These are phyloP conservation scores for Parascedosporium putredinis DNA, from an alignment of 2,329 filamentous ascomycete genomes.

Conservation along the genomic window DNA sequence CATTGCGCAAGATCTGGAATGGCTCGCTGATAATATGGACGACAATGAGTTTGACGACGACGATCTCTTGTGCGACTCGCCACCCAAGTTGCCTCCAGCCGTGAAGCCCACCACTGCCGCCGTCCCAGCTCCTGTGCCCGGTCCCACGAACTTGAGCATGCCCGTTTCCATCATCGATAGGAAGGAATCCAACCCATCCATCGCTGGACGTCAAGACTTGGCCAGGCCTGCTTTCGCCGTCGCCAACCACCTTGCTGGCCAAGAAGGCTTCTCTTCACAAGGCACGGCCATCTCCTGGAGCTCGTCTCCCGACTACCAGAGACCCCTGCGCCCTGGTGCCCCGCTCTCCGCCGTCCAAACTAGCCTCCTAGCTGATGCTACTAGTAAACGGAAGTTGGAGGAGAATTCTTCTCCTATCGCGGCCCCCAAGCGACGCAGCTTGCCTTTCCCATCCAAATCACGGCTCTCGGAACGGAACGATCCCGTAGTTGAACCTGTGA, in stretches of 20 bases:
- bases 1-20: slow-evolving; percentile 24
- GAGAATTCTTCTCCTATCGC: slow-evolving; percentile 21
- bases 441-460: slow-evolving; percentile 35
- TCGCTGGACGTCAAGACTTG: neutral
- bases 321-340: slow-evolving; percentile 22
- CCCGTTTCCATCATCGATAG: too few species aligned
- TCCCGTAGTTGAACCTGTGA: slow-evolving; percentile 21
- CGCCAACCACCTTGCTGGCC: neutral
- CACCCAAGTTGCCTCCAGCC: neutral
- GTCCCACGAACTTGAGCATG: too few species aligned
- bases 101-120: slow-evolving; percentile 12
- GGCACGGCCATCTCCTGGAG: slow-evolving; percentile 57
- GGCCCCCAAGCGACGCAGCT: slow-evolving; percentile 47
- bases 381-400: slow-evolving; percentile 33
- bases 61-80: neutral
- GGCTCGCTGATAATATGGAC: slow-evolving; percentile 16
- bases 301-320: slow-evolving; percentile 46
- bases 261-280: slow-evolving; percentile 13
- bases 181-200: too few species aligned
- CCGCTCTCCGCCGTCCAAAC: neutral
- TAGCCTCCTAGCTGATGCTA: slow-evolving; percentile 14
- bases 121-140: too few species aligned
- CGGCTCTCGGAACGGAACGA: slow-evolving; percentile 20
- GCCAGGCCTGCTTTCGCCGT: neutral
- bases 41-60: slow-evolving; percentile 71